These are phyloP conservation scores for Actinomortierella wolfii DNA, from an alignment of 371 early-diverging fungal species.

Conservation along the genomic window DNA sequence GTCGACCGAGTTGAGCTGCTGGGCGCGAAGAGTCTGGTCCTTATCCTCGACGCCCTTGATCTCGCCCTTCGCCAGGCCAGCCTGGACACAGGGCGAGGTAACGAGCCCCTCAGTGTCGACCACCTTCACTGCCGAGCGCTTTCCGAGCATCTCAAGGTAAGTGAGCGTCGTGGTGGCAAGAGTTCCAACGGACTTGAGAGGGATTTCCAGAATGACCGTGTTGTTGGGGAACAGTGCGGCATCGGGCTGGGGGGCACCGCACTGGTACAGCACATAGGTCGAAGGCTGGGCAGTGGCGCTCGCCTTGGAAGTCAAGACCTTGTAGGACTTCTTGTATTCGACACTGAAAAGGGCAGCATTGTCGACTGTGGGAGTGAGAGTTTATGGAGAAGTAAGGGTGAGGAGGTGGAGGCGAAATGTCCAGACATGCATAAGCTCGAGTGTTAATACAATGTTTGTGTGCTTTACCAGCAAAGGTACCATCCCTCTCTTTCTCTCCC, in stretches of 20 bases:
- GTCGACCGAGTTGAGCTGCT: slow-evolving; percentile 49
- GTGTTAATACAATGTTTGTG: too few species aligned
- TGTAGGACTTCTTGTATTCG: slow-evolving; percentile 66
- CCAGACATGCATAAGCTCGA: too few species aligned
- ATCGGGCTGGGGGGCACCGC: slow-evolving; percentile 65
- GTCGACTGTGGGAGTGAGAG: slow-evolving; percentile 38
- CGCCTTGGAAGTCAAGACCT: slow-evolving; percentile 20
- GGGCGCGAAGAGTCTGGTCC: slow-evolving; percentile 50
- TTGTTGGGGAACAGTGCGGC: slow-evolving; percentile 50
- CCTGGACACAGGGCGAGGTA: slow-evolving; percentile 70
- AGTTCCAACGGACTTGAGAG: slow-evolving; percentile 62
- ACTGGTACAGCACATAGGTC: slow-evolving; percentile 62
- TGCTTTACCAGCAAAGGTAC: too few species aligned
- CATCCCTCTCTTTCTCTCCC: too few species aligned
- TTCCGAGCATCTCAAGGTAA: slow-evolving; percentile 74
- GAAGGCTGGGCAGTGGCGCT: slow-evolving; percentile 10
- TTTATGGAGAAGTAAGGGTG: too few species aligned
- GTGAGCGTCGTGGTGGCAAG: slow-evolving; percentile 67
- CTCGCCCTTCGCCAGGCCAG: slow-evolving; percentile 46
- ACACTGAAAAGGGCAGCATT: slow-evolving; percentile 59
- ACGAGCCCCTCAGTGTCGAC: slow-evolving; percentile 63
- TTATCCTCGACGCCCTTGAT: slow-evolving; percentile 43
- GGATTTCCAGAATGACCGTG: slow-evolving; percentile 59
- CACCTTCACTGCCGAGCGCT: slow-evolving; percentile 54
- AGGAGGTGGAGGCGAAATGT: too few species aligned